Evolutionary conservation across 2,329 filamentous ascomycete genomes (phyloP).

Genomic region (Graphiopsis chlorocephala): DNA sequence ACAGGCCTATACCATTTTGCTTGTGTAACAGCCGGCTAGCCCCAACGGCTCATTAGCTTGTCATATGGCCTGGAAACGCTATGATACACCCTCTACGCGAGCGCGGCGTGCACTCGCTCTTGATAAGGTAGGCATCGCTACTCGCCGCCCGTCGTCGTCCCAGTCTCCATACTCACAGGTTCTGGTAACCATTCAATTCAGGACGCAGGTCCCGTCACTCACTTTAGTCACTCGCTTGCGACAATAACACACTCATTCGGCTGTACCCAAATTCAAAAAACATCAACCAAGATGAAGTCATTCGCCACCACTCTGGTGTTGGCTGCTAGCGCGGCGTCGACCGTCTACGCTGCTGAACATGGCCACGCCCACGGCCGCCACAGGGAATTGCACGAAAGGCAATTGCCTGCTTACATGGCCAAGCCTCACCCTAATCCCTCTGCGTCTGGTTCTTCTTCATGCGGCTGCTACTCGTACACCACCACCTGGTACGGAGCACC

Average conservation of each 20-base stretch:
- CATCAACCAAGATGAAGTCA: slow-evolving; percentile 17
- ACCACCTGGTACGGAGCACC: slow-evolving; percentile 66
- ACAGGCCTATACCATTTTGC: slow-evolving; percentile 3
- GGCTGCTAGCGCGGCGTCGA: slow-evolving; percentile 16
- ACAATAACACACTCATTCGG: slow-evolving; percentile 19
- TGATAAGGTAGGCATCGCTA: slow-evolving; percentile 13
- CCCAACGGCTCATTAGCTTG: slow-evolving; percentile 15
- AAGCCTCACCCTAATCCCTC: slow-evolving; percentile 9
- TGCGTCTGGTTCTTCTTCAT: slow-evolving; percentile 36
- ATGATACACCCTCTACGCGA: slow-evolving; percentile 1
- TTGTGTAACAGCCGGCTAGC: slow-evolving; percentile 10
- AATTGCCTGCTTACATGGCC: slow-evolving; percentile 10
- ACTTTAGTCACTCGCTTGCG: neutral
- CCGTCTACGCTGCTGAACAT: slow-evolving; percentile 10
- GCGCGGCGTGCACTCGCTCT: neutral
- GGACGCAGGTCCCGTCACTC: slow-evolving; percentile 10
- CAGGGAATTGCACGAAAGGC: slow-evolving; percentile 17
- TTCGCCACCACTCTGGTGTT: slow-evolving; percentile 15
- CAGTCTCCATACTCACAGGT: slow-evolving; percentile 5
- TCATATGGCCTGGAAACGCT: slow-evolving; percentile 10
- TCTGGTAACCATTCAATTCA: slow-evolving; percentile 14
- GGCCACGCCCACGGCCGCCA: slow-evolving; percentile 16
- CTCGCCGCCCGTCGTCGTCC: neutral
- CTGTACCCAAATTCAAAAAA: neutral
- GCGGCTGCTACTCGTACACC: slow-evolving; percentile 73